These are phyloP conservation scores for Nannochloropsis granulata DNA, from an alignment of 108 stramenopile species.

Conservation along the genomic window DNA sequence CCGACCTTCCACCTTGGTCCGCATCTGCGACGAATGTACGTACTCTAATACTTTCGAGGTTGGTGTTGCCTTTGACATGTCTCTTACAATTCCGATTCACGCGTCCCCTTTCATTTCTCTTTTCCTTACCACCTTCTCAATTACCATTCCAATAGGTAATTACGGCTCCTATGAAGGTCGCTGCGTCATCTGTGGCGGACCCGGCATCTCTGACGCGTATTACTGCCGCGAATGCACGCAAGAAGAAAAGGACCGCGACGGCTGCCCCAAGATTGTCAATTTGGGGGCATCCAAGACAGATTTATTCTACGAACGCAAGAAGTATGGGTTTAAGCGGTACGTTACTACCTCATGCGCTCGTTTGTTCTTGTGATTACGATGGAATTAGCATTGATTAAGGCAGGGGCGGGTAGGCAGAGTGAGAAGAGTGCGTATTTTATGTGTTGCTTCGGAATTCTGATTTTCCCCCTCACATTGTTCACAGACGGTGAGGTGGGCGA, in stretches of 20 bases:
- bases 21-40: conserved; percentile 98
- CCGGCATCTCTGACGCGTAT: conserved; percentile 92
- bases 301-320: conserved; percentile 95
- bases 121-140: neutral
- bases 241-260: conserved; percentile 87
- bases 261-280: conserved; percentile 98
- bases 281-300: conserved; percentile 88
- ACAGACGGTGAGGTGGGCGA: no score
- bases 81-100: neutral
- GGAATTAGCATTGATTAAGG: no score
- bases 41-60: conserved; percentile 74
- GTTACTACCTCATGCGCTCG: neutral
- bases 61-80: neutral
- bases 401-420: no score
- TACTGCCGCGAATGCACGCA: conserved; percentile 95
- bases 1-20: conserved; percentile 55
- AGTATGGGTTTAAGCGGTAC: conserved; percentile 44
- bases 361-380: no score
- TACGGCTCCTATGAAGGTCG: conserved; percentile 35
- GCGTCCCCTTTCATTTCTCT: neutral
- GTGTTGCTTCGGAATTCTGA: no score
- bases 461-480: no score
- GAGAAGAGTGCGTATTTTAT: no score
- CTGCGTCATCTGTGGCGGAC: conserved; percentile 89
- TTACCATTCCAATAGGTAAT: neutral